Base-by-base conservation (phyloP, 164 flowering plant species). In the Sextonia rubra region DNA sequence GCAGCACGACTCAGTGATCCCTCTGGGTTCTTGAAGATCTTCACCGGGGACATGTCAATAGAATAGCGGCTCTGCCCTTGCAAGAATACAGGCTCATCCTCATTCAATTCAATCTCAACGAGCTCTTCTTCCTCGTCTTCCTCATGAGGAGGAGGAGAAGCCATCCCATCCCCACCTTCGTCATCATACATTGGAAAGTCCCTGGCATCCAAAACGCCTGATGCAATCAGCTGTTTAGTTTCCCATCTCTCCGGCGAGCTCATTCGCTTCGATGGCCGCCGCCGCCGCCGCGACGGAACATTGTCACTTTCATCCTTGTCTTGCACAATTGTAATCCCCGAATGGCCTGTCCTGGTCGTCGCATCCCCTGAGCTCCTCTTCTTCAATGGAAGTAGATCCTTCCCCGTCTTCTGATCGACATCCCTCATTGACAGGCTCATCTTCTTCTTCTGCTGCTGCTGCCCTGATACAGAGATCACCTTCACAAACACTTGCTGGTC, bases 241-340 rank as follows among this genome's bases (percentile, higher is more conserved):
- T 94, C 98, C 98, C 98, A 94, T 77, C 26, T 89, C 83, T 94
- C 98, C 0, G 97, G 98, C 4, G 98, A 92, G 72, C 97, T 94
- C 98, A 91, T 91, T 64, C 93, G 77, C 81, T 92, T 94, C 85
- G 87, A 75, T 0, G 98, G 97, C 20, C 97, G 80, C 8, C n/a
- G n/a, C n/a, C n/a, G n/a, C n/a, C n/a, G n/a, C 8, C 93, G 80
- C 0, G 97, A 89, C 18, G 93, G 85, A 6, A 69, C 83, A 61
- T 64, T 62, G n/a, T n/a, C n/a, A n/a, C n/a, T 62, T 29, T 72
- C 82, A 68, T 86, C 87, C 73, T 92, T n/a, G n/a, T 92, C 97
- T 64, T 92, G 97, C 32, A 79, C 80, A 71, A 92, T 90, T 68
- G 81, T 82, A 27, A 91, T 94, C 72, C 98, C 96, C 0, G 97